These are phyloP conservation scores for Colletotrichum orbiculare DNA, from an alignment of 2,329 filamentous ascomycete genomes.

Conservation along the genomic window DNA sequence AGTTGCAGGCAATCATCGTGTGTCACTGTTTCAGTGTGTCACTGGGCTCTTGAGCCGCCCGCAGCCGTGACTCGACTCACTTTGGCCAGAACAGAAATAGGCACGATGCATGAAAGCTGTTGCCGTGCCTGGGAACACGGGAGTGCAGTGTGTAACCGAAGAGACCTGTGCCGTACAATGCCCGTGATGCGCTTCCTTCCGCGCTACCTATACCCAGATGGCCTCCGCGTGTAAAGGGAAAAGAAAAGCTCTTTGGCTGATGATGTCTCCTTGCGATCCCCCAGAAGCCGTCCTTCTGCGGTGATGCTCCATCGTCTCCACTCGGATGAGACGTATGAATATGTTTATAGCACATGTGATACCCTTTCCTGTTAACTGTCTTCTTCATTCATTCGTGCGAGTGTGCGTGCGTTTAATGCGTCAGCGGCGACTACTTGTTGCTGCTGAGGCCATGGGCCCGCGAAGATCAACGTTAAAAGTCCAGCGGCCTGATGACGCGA, in stretches of 20 bases:
- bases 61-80: neutral
- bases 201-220: slow-evolving; percentile 7
- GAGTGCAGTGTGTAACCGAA: slow-evolving; percentile 16
- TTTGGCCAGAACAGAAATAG: neutral
- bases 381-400: neutral
- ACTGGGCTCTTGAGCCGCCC: no score
- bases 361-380: neutral
- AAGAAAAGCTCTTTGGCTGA: neutral
- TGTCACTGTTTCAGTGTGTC: no score
- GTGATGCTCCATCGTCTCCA: no score
- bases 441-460: slow-evolving; percentile 34
- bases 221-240: slow-evolving; percentile 6
- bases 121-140: slow-evolving; percentile 30
- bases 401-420: slow-evolving; percentile 3
- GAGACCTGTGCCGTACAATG: slow-evolving; percentile 32
- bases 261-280: no score
- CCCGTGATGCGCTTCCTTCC: slow-evolving; percentile 30
- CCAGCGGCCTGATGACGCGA: slow-evolving; percentile 54
- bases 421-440: slow-evolving; percentile 42
- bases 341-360: no score
- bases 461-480: slow-evolving; percentile 55
- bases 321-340: no score
- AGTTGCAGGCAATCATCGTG: no score
- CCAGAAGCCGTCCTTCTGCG: no score
- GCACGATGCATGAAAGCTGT: slow-evolving; percentile 20